Evolutionary conservation across 164 flowering plant genomes (phyloP), one percentile per base, ranked within the genome.

Genomic region (Chimonanthus praecox): DNA sequence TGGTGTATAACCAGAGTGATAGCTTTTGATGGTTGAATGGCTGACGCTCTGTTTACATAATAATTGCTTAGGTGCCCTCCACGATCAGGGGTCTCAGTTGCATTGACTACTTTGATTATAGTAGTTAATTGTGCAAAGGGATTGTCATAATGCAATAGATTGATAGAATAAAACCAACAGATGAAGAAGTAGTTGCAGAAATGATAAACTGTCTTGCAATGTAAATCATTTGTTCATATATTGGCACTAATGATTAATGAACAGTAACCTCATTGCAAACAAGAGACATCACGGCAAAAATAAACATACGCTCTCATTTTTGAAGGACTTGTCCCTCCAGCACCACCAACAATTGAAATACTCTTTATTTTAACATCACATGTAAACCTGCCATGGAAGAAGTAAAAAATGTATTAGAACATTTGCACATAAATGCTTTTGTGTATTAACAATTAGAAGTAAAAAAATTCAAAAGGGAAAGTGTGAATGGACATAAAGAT

Each of bases 311-410:
- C 99, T 85, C 99, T 92, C 99, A 94, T 90, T 82, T 90, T 94
- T 43, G 93, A 85, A 79, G 99, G 99, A 78, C 97, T 92, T 68
- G 90, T 90, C 76, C 97, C 97, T 80, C 90, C 93, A 79, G 92
- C 85, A 78, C 97, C 99, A 76, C 99, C 99, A 78, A 94, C 84
- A 81, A 94, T 72, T 54, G 99, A 90, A 74, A 94, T 94, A 83
- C 99, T 87, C 84, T 90, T 94, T 75, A 94, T 87, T 86, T 94
- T 94, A 60, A 94, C 97, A 80, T 94, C 99, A 67, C 95, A 85
- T 54, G 99, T 94, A 74, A 94, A 94, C 77, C 99, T 92, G 74
- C 68, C 44, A 83, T 54, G 49, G 8, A 54, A 63, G 20, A 7
- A 73, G 63, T 43, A 16, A 62, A 68, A 33, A 48, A 49, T 68